Evolutionary conservation across 2,329 filamentous ascomycete genomes (phyloP).

Genomic region (Pseudogymnoascus sp.): DNA sequence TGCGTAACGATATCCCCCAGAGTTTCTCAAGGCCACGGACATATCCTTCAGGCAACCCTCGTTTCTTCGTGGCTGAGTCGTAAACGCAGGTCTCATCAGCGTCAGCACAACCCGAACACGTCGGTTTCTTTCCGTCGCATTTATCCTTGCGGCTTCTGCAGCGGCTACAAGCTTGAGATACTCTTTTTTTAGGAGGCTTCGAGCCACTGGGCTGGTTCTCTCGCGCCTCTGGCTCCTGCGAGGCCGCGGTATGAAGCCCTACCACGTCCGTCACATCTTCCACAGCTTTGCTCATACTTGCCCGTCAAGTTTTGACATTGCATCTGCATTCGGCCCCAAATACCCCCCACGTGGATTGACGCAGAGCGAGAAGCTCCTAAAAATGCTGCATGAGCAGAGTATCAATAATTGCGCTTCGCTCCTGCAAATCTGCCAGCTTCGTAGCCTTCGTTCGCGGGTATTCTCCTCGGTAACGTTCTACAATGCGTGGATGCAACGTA

Average conservation of each 20-base stretch:
- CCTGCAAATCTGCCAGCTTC: not conserved
- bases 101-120: conserved; percentile 54
- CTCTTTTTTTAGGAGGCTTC: conserved; percentile 27
- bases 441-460: not conserved
- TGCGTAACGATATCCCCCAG: conserved; percentile 46
- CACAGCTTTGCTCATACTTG: conserved; percentile 5
- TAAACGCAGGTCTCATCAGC: conserved; percentile 53
- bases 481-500: not conserved
- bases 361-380: conserved; percentile 3
- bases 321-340: not conserved
- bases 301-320: not conserved
- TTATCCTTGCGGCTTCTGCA: conserved; percentile 49
- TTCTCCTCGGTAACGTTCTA: not conserved
- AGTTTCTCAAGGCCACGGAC: conserved; percentile 62
- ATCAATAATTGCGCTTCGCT: not conserved
- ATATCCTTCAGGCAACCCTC: conserved; percentile 73
- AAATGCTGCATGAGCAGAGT: not conserved
- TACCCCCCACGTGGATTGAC: not conserved
- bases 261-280: not conserved
- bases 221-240: not conserved
- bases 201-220: not conserved
- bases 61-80: conserved; percentile 64
- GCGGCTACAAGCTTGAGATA: conserved; percentile 47
- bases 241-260: not conserved
- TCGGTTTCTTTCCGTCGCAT: conserved; percentile 52